Conservation (phyloP, 1,139 yeast genomes). For the Sugiyamaella grinbergsii region DNA sequence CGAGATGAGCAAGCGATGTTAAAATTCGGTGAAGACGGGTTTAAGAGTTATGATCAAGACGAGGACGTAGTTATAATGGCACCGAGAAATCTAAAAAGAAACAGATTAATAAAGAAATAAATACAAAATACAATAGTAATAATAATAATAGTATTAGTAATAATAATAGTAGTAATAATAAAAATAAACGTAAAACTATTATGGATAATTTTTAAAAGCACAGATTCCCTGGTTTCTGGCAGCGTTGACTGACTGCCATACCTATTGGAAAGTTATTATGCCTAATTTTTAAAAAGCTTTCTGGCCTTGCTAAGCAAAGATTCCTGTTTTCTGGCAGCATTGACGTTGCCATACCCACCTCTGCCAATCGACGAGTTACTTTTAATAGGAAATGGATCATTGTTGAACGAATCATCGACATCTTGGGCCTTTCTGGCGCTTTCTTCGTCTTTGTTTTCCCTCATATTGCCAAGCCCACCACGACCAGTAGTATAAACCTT, state of each 20-base stretch:
- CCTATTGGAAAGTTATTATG: not conserved
- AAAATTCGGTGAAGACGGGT: not conserved
- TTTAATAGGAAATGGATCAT: constrained; percentile 31
- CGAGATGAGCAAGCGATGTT: not conserved
- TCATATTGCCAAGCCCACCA: constrained; percentile 83
- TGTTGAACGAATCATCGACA: constrained; percentile 51
- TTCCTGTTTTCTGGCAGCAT: constrained; percentile 29
- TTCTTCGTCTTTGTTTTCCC: constrained; percentile 61
- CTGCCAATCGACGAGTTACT: constrained; percentile 42
- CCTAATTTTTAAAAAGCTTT: constrained; percentile 27
- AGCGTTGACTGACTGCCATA: not conserved
- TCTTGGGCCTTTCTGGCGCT: constrained; percentile 69
- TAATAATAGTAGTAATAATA: not conserved
- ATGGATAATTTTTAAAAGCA: too few species aligned
- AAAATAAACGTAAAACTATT: too few species aligned
- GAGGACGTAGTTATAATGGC: constrained; percentile 12
- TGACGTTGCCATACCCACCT: constrained; percentile 46
- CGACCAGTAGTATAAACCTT: constrained; percentile 72
- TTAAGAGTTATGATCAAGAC: not conserved
- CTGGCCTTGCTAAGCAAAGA: constrained; percentile 29
- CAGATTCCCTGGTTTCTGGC: too few species aligned
- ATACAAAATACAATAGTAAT: not conserved
- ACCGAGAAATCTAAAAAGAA: not conserved
- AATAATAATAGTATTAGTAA: not conserved
- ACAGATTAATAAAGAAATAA: constrained; percentile 3